Evolutionary conservation across 176 grass and related monocot genomes (phyloP), one percentile per base, ranked within the genome.

Genomic region (Musa itinerans): DNA sequence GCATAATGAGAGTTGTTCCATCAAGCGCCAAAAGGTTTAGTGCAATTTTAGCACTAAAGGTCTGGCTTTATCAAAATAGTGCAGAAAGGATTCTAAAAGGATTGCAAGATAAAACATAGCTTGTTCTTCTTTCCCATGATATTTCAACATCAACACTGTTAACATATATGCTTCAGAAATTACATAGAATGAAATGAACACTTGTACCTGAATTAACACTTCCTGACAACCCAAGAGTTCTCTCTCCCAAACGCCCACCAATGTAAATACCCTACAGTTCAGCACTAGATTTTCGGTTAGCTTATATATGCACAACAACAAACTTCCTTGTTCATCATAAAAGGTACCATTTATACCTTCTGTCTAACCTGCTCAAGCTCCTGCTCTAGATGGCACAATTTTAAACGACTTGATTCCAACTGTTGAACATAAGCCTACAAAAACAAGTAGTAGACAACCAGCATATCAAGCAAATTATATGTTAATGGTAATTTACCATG

Each of bases 381-480:
- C 53, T 94, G 86, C 78, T 99, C 90, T 81, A 99, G 57, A 55
- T 99, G 84, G 9, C 80, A 69, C 51, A 99, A 66, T 77, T 94
- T 99, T 23, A 99, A 68, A 54, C 96, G 88, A 78, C 96, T 99
- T 55, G 96, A 84, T 81, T 99, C 96, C 11, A 99, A 70, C 52
- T 99, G 91, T 61, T 99, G 91, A 86, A 99, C 86, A 65, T 99
- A 99, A 64, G 86, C 96, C 96, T 99, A 17, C 25, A 13, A 50
- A 79, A 76, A 54, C 51, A 53, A 2, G 76, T 53, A 43, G 69
- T 15, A 43, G 14, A 29, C 55, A 3, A 74, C 34, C 52, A 74
- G 25, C 52, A 74, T 27, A 56, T 29, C 17, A 29, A 29, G 19
- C 53, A 26, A 27, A 10, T 24, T 27, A 10, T 24, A 56, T 16